Base-by-base conservation (phyloP, 1,139 yeast genomes). In the Candida buenavistaensis region DNA sequence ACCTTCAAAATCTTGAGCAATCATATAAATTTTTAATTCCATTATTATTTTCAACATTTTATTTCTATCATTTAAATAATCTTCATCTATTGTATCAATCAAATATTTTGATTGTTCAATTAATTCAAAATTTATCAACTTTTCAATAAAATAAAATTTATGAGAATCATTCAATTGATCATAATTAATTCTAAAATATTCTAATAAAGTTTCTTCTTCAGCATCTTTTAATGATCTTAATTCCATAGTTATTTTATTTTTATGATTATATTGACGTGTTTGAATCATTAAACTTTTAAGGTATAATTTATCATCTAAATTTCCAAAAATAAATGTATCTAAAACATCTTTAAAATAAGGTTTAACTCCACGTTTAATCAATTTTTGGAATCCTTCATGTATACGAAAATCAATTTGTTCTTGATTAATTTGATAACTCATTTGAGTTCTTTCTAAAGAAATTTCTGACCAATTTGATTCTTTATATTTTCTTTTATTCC, bases 331-430 rank as follows among this genome's bases (percentile, higher is more conserved):
- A 39, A 64, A 64, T 0, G 73, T 65, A 24, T 54, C 57, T 36
- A 59, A 57, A 4, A 68, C 44, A 7, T 64, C 38, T 8, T 41
- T 38, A 30, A 51, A 47, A 40, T 68, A 72, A 0, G 75, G 75
- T 26, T 54, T 49, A 4, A 68, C 56, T 0, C 74, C 75, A 35
- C 52, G 53, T 13, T 56, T 45, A 23, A 65, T 35, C 7, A 69
- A 39, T 13, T 60, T 68, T 7, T 46, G 45, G 34, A 69, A 64
- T 7, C 75, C 76, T 30, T 52, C 48, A 14, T 54, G 51, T 23
- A 65, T 46, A 24, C 75, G 45, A 41, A 59, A 67, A 20, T 54
- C 54, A 1, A 64, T 48, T 37, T 68, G 73, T 7, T 45, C 50
- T 19, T 12, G 21, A 19, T 28, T 22, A 11, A 26, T 6, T 8